Base-by-base conservation (phyloP, 768 basidiomycete species). In the Amanita rimosa region DNA sequence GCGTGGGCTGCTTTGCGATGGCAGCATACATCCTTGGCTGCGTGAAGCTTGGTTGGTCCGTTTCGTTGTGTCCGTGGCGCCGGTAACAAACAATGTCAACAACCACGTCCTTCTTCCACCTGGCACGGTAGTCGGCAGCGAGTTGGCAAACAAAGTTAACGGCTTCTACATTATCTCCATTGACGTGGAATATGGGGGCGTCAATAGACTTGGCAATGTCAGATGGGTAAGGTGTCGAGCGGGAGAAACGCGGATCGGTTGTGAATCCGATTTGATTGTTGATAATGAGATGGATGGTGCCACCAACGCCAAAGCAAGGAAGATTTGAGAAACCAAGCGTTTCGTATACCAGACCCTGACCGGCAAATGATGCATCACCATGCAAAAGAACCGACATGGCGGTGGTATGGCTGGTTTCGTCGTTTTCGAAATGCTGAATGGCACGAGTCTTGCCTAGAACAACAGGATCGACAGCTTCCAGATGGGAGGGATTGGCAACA, bases 231-330 rank as follows among this genome's bases (percentile, higher is more conserved):
- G 96, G 89, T 3, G 96, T 99, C 14, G 95, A 98, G 50, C 96
- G 93, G 40, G 95, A 74, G 70, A 98, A 96, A 50, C 94, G 84
- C 40, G 96, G 96, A 61, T 98, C 95, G 29, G 96, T 99, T 44
- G 96, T 99, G 73, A 99, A 99, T 51, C 95, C 95, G 52, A 98
- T 95, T 63, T 98, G 95, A 68, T 98, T 98, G 74, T 98, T 98
- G 56, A 98, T 92, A 57, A 98, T 95, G 50, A 99, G 72, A 62
- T 99, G 96, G 57, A 99, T 91, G 42, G 96, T 98, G 49, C 96
- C 96, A 50, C 96, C 96, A 11, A 93, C 97, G 27, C 94, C 93
- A 64, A 98, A 99, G 68, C 78, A 83, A 19, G 92, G 92, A 40
- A 99, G 77, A 60, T 85, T 90, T 70, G 93, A 86, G 72, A 98